phyloP scores from a whole-genome alignment of 805 yeast species.

The Candida insectorum region DNA sequence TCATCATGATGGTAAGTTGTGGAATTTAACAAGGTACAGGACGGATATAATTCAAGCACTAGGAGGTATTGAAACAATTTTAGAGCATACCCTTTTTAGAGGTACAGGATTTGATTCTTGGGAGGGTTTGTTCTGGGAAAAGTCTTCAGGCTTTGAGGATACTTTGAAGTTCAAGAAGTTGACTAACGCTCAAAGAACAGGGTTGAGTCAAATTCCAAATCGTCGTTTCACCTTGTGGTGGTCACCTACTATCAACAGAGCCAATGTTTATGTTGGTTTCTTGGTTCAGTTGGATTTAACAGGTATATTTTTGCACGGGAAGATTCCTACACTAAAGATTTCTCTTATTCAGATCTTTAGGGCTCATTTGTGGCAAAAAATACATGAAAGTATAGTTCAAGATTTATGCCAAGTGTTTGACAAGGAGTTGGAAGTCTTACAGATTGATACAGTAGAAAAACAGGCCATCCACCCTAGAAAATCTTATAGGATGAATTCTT shows the following conservation, averaged over 20 bases:
- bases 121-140: conserved; percentile 99
- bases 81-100: conserved; percentile 91
- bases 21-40: conserved; percentile 91
- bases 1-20: conserved; percentile 91
- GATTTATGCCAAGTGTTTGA: conserved; percentile 92
- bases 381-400: conserved; percentile 91
- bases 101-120: conserved; percentile 98
- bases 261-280: conserved; percentile 97
- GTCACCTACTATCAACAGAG: conserved; percentile 98
- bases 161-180: conserved; percentile 90
- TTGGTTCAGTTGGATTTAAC: conserved; percentile 93
- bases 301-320: conserved; percentile 95
- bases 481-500: conserved; percentile 94
- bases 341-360: conserved; percentile 94
- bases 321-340: conserved; percentile 93
- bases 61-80: conserved; percentile 94
- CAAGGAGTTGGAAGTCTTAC: conserved; percentile 76
- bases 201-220: conserved; percentile 95
- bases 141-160: conserved; percentile 95
- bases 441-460: conserved; percentile 82
- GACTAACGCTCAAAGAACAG: conserved; percentile 97
- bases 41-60: conserved; percentile 95
- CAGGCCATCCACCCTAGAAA: conserved; percentile 95
- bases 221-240: conserved; percentile 98
- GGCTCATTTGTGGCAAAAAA: conserved; percentile 98